Evolutionary conservation across 1,284 basidiomycete genomes (phyloP).

Genomic region (Heterobasidion occidentale): DNA sequence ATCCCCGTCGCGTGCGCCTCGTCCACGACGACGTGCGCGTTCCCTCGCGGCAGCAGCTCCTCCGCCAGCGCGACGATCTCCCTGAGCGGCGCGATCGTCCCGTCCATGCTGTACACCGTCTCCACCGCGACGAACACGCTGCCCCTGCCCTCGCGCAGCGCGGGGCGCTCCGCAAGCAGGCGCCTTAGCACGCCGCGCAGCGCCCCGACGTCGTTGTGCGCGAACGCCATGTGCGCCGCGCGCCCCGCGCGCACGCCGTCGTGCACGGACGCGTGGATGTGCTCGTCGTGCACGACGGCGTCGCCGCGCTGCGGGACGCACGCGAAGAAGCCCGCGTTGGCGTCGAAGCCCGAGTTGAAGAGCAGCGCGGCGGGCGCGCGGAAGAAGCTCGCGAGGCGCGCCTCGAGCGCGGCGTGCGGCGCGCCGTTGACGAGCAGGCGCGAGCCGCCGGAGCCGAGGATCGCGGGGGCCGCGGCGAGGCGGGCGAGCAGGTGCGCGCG

Average conservation of each 20-base stretch:
- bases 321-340: constrained; percentile 86
- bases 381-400: constrained; percentile 61
- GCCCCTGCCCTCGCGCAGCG: constrained; percentile 24
- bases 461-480: constrained; percentile 41
- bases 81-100: constrained; percentile 74
- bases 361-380: constrained; percentile 62
- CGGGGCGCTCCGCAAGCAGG: constrained; percentile 27
- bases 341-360: constrained; percentile 95
- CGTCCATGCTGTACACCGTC: constrained; percentile 93
- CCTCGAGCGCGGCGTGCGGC: constrained; percentile 64
- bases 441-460: constrained; percentile 89
- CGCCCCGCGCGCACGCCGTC: constrained; percentile 80
- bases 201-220: constrained; percentile 64
- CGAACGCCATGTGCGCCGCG: constrained; percentile 44
- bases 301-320: constrained; percentile 78
- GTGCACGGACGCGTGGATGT: constrained; percentile 90
- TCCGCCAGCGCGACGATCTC: constrained; percentile 59
- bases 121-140: constrained; percentile 82
- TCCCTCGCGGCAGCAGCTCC: constrained; percentile 42
- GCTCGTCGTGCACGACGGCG: constrained; percentile 77
- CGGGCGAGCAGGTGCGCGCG: constrained; percentile 50
- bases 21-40: constrained; percentile 69
- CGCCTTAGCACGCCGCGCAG: constrained; percentile 36
- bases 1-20: constrained; percentile 86
- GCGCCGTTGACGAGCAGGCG: constrained; percentile 79